Evolutionary conservation across 352 stramenopile species (phyloP), one percentile per base, ranked within the genome.

Genomic region (Pythium graminicola): DNA sequence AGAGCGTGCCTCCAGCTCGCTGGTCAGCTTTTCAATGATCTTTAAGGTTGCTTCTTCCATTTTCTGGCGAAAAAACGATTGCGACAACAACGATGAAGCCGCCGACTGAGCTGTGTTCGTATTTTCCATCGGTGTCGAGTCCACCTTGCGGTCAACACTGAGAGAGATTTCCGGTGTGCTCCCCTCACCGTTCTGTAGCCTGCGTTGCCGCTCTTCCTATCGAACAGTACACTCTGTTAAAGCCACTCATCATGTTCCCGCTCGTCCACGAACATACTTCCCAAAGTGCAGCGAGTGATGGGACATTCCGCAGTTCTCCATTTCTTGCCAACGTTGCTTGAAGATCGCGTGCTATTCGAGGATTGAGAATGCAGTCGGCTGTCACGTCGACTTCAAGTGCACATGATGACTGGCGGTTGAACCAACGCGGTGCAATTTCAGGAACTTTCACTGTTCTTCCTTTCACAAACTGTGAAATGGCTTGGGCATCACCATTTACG

Each of bases 21-120:
- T 64, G 24, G 69, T 46, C 42, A 90, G 62, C 26, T 72, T 50
- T 10, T 72, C 24, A 23, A 94, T 61, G 6, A 94, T 72, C 3
- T 50, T 32, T n/a, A 76, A 59, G 7, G 86, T 50, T 9, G 81
- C 85, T 8, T 80, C 64, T 57, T 81, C 67, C 70, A 92, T 86
- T 32, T 85, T 86, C n/a, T 86, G 65, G 5, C 72, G 64, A 38
- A 91, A 94, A 69, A 83, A 83, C 13, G 83, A 92, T 42, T 94
- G 83, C 2, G 83, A 92, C 11, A 94, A 49, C 22, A 87, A 48
- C 26, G 76, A 77, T 6, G 73, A 74, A 8, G 69, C 66, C 16
- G 76, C 64, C 1, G 68, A 66, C 26, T 51, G 46, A 2, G 35
- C 52, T 16, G 49, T 38, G 4, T 14, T 32, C 16, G 44, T 22